Conservation (phyloP, 805 yeast genomes). For the Isabelozyma heimii region DNA sequence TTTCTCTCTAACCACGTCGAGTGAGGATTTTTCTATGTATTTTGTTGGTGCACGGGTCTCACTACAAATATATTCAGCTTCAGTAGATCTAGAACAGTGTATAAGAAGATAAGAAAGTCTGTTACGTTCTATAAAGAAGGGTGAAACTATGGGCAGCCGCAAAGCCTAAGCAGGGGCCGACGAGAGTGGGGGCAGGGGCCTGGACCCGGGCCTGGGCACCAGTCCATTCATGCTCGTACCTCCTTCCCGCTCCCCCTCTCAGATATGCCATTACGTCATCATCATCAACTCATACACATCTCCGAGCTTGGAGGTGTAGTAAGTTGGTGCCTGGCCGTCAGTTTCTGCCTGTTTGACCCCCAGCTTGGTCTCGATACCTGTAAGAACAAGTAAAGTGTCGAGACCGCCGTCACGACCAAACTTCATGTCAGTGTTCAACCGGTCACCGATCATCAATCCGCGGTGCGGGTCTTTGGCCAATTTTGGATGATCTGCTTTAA, state of each 20-base stretch:
- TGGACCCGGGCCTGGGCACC: no score
- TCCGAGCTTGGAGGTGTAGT: conserved; percentile 70
- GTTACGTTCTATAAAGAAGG: no score
- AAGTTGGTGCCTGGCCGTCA: conserved; percentile 51
- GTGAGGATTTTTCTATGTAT: not conserved
- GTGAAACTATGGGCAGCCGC: no score
- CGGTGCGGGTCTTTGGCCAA: conserved; percentile 50
- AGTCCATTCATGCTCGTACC: no score
- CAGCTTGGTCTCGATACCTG: conserved; percentile 85
- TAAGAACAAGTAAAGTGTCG: conserved; percentile 81
- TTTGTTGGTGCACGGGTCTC: no score
- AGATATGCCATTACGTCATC: not conserved
- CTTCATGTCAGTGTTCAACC: conserved; percentile 91
- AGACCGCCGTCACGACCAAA: conserved; percentile 88
- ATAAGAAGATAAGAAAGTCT: no score
- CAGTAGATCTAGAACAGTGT: no score
- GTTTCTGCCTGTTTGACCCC: conserved; percentile 42
- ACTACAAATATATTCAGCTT: no score
- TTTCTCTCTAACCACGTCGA: not conserved
- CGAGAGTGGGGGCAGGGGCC: no score
- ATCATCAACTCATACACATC: conserved; percentile 56
- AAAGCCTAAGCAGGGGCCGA: no score
- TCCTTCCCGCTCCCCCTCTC: no score
- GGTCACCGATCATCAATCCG: conserved; percentile 92
- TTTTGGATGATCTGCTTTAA: conserved; percentile 57